Conservation (phyloP, 2,329 filamentous ascomycete species). For the Stachybotrys elegans region DNA sequence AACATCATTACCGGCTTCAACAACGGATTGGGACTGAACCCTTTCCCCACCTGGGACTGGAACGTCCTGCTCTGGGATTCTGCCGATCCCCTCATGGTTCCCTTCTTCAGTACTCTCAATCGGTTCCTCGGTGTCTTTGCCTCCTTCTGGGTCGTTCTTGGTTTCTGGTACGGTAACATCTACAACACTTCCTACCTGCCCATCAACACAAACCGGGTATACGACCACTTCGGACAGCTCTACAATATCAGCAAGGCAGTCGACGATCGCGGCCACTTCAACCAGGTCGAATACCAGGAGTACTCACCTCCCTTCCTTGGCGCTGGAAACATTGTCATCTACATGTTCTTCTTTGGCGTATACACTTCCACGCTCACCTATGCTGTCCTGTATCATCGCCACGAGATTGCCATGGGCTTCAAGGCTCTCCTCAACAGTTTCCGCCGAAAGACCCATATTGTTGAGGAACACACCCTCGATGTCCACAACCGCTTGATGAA, state of each 20-base stretch:
- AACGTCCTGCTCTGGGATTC: conserved; percentile 39
- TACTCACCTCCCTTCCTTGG: conserved; percentile 49
- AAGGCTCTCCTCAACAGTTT: conserved; percentile 41
- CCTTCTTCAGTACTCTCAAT: conserved; percentile 58
- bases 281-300: conserved; percentile 37
- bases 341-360: conserved; percentile 51
- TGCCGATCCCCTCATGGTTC: conserved; percentile 41
- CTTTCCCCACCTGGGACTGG: conserved; percentile 44
- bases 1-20: conserved; percentile 38
- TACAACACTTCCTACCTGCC: conserved; percentile 52
- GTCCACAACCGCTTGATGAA: conserved; percentile 46
- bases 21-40: conserved; percentile 40
- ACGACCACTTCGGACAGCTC: conserved; percentile 39
- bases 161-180: conserved; percentile 53
- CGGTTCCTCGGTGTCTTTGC: conserved; percentile 52
- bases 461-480: conserved; percentile 33
- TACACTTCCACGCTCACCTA: conserved; percentile 49
- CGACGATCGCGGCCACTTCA: conserved; percentile 38
- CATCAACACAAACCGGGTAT: conserved; percentile 47
- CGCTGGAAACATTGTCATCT: conserved; percentile 45
- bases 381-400: conserved; percentile 45
- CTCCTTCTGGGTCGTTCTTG: conserved; percentile 49
- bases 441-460: conserved; percentile 30
- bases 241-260: conserved; percentile 42
- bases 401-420: conserved; percentile 45